Conservation (phyloP, 441 rosid genomes). For the Brassica balearica region DNA sequence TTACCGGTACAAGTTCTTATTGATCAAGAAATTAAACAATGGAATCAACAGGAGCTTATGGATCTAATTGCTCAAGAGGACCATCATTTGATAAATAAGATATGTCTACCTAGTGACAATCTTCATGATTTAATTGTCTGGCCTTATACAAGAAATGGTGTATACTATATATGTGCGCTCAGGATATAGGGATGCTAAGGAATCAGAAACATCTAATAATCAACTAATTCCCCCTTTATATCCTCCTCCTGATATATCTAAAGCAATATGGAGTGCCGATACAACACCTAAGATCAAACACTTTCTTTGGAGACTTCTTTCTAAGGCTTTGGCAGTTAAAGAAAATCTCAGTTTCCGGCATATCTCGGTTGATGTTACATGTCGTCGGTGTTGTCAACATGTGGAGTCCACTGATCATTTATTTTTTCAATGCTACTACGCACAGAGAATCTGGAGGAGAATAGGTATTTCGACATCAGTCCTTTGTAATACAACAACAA, state of each 20-base stretch:
- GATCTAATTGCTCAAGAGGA: too few relatives aligned
- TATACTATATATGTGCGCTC: too few relatives aligned
- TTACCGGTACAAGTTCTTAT: too few relatives aligned
- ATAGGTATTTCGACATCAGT: neutral
- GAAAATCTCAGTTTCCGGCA: neutral
- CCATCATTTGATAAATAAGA: too few relatives aligned
- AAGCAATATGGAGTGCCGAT: neutral
- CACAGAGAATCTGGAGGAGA: neutral
- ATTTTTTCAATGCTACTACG: neutral
- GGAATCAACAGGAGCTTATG: too few relatives aligned
- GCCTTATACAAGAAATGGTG: too few relatives aligned
- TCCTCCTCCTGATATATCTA: neutral
- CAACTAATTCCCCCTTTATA: too few relatives aligned
- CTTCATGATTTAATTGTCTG: too few relatives aligned
- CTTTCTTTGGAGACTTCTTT: neutral
- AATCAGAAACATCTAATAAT: too few relatives aligned
- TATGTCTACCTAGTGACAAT: too few relatives aligned
- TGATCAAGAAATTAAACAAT: too few relatives aligned
- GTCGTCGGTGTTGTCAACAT: neutral
- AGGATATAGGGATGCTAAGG: too few relatives aligned
- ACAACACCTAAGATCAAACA: neutral
- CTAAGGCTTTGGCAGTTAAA: neutral
- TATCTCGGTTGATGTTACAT: neutral
- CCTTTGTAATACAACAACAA: neutral
- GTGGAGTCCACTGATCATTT: neutral